Conservation (phyloP, 2,329 filamentous ascomycete genomes). For the Hymenoscyphus repandus region DNA sequence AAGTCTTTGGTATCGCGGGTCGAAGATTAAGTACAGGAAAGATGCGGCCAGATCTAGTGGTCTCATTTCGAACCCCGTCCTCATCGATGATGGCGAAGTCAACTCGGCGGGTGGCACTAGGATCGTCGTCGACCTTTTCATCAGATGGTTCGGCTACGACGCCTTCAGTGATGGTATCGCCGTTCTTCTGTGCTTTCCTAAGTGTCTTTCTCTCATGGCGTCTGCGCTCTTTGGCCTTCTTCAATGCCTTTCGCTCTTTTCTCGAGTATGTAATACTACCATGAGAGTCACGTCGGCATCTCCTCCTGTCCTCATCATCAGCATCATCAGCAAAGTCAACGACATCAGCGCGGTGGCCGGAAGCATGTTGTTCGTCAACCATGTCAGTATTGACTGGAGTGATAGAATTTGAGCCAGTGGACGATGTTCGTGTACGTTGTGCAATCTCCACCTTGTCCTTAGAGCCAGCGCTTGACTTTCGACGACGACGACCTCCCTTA, state of each 20-base stretch:
- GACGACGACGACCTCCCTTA: conserved; percentile 54
- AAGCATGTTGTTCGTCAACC: conserved; percentile 19
- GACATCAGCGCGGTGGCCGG: conserved; percentile 25
- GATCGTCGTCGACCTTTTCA: conserved; percentile 20
- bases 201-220: conserved; percentile 27
- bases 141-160: conserved; percentile 6
- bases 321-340: conserved; percentile 50
- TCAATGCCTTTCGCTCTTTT: conserved; percentile 27
- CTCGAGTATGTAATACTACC: conserved; percentile 22
- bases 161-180: conserved; percentile 19
- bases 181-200: conserved; percentile 20
- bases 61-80: conserved; percentile 17
- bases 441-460: conserved; percentile 48
- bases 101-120: conserved; percentile 47
- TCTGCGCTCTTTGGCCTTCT: conserved; percentile 32
- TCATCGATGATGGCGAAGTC: conserved; percentile 49
- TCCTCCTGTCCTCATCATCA: conserved; percentile 38
- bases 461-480: conserved; percentile 73
- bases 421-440: conserved; percentile 38
- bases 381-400: conserved; percentile 21
- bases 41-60: conserved; percentile 44
- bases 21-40: conserved; percentile 55
- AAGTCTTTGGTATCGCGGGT: conserved; percentile 57
- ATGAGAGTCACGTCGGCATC: conserved; percentile 26
- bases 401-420: conserved; percentile 31